Evolutionary conservation across 352 stramenopile species (phyloP), one percentile per base, ranked within the genome.

Genomic region (Phytopythium boreale): DNA sequence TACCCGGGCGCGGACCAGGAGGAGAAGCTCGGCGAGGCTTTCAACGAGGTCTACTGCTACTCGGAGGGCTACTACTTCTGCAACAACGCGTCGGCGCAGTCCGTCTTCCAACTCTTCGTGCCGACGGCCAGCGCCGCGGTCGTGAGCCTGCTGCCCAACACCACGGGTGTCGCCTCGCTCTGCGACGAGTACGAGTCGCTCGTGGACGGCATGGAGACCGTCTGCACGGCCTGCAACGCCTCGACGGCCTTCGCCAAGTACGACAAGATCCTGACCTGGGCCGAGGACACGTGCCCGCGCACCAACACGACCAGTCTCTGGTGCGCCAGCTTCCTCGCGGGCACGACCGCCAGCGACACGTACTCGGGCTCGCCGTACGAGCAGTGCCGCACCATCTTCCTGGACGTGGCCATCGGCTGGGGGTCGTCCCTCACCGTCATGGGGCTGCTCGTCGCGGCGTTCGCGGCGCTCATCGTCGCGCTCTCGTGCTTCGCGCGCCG

Each of bases 41-140:
- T 96, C 47, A 93, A 93, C 56, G 69, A 93, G 57, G 73, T 85
- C 53, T 96, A 96, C 66, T 96, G 87, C 73, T 96, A 90, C 63
- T 83, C 84, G 0, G 84, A 94, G 50, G 85, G 84, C 27, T 87
- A 87, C 49, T 92, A 89, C 65, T 89, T 87, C 53, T 96, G 87
- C 70, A 96, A 93, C 70, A 84, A 87, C 41, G 84, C 84, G 31
- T 88, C 74, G n/a, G 74, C 82, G 1, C 61, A 73, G 37, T 78
- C 89, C 37, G 63, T 83, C 9, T 75, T 89, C 56, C 58, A 75
- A 39, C 77, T 84, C 9, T 95, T 95, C 51, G 68, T 90, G 53
- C 82, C 87, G 0, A 75, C 73, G 17, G 74, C 81, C 8, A 75
- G 72, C 5, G 65, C 70, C 8, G 63, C 66, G 11, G 61, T 79